Percentiles rank a stretch among this genome's conserved stretches.
phyloP scores from a whole-genome alignment of 2,329 filamentous ascomycete species.

The Trichoderma sp. region DNA sequence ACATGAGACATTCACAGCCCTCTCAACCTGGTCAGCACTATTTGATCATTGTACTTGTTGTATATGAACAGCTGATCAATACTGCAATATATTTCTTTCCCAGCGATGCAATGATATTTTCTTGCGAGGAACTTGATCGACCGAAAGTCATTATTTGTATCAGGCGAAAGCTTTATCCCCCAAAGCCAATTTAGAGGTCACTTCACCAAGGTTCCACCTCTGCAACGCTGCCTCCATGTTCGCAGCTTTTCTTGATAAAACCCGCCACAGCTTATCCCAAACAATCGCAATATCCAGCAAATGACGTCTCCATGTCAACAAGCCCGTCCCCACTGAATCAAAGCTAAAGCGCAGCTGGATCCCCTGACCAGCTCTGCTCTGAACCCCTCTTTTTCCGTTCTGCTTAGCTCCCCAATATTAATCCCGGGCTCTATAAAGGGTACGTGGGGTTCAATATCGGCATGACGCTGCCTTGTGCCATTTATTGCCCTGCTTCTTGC shows the following conservation, averaged over 20 bases:
- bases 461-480: slow-evolving; percentile 9
- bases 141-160: too few species aligned
- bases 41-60: too few species aligned
- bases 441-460: slow-evolving; percentile 4
- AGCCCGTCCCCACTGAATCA: not conserved
- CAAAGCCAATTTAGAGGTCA: too few species aligned
- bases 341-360: not conserved
- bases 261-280: not conserved
- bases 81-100: too few species aligned
- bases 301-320: not conserved
- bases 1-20: too few species aligned
- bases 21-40: too few species aligned
- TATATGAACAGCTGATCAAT: too few species aligned
- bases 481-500: slow-evolving; percentile 7
- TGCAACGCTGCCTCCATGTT: too few species aligned
- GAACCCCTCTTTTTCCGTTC: slow-evolving; percentile 13
- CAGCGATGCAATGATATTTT: too few species aligned
- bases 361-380: slow-evolving; percentile 12
- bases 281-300: not conserved
- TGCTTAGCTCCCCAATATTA: not conserved
- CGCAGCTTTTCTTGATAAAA: not conserved
- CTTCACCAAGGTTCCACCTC: too few species aligned
- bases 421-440: slow-evolving; percentile 12
- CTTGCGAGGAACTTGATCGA: too few species aligned
- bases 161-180: too few species aligned